Conservation (phyloP, 257 asterid genomes). For the Solanum clarkiae region DNA sequence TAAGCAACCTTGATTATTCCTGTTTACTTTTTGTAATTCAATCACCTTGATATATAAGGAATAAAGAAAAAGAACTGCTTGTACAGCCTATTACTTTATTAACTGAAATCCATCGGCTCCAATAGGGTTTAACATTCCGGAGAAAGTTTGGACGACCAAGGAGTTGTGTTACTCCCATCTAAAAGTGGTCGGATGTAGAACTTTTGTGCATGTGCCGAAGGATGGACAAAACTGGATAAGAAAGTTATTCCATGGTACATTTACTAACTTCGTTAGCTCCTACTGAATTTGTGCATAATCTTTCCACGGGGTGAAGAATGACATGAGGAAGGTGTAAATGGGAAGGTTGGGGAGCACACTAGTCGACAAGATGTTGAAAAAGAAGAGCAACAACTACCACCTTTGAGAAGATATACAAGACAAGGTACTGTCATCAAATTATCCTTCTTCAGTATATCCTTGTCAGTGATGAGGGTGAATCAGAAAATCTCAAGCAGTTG, state of each 20-base stretch:
- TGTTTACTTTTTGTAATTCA: background rate
- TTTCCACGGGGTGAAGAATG: background rate
- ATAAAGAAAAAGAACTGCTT: no score
- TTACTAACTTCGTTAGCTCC: background rate
- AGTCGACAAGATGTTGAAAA: background rate
- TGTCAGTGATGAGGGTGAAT: no score
- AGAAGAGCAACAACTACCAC: no score
- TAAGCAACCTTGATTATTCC: background rate
- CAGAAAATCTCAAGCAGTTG: no score
- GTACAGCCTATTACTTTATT: background rate
- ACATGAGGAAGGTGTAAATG: background rate
- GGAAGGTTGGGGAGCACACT: background rate
- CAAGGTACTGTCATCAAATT: no score
- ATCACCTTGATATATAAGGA: background rate
- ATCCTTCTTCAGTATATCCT: no score
- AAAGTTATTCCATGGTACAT: background rate
- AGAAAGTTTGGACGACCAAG: background rate
- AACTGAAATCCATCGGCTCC: background rate
- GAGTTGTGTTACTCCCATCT: background rate
- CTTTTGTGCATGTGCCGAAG: background rate
- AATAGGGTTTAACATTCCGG: background rate
- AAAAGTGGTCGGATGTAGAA: background rate
- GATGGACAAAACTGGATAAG: background rate
- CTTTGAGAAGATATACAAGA: background rate
- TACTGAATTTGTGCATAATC: no score